Percentiles rank a stretch among this genome's conserved stretches.
Evolutionary conservation across 306 rosid species (phyloP).

Genomic region (Quercus engelmannii): DNA sequence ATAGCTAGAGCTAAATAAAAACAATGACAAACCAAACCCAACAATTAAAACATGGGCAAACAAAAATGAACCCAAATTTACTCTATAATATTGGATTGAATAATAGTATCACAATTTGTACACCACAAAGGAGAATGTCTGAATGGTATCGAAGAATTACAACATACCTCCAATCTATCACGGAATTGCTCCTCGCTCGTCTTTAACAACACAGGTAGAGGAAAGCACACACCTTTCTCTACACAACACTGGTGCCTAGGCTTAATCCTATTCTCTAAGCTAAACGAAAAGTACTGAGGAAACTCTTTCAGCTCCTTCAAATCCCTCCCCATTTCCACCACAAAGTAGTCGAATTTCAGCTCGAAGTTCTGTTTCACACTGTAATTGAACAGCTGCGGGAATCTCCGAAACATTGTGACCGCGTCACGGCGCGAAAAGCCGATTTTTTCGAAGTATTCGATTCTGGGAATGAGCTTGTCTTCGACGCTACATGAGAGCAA

Average conservation of each 20-base stretch:
- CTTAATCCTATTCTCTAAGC: constrained; percentile 81
- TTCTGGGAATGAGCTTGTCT: constrained; percentile 67
- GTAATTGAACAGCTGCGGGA: constrained; percentile 78
- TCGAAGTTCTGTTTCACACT: constrained; percentile 65
- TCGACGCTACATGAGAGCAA: constrained; percentile 79
- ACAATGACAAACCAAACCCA: not conserved
- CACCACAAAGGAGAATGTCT: constrained; percentile 72
- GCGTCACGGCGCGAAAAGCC: constrained; percentile 69
- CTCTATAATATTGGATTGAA: constrained; percentile 23
- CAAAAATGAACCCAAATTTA: not conserved
- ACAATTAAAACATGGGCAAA: not conserved
- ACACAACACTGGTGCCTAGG: constrained; percentile 80
- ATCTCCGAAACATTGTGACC: constrained; percentile 56
- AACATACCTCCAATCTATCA: constrained; percentile 64
- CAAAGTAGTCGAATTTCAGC: constrained; percentile 82
- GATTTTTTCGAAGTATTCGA: constrained; percentile 65
- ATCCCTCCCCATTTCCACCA: constrained; percentile 87
- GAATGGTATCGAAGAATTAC: constrained; percentile 74
- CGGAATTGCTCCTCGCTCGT: constrained; percentile 45
- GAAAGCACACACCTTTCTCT: constrained; percentile 78
- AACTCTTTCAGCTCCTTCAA: constrained; percentile 78
- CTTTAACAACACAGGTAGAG: constrained; percentile 68
- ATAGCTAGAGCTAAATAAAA: too few species aligned
- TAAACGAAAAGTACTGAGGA: constrained; percentile 84
- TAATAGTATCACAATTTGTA: constrained; percentile 30